phyloP scores from a whole-genome alignment of 441 rosid species.

The Arabidopsis lyrata region DNA sequence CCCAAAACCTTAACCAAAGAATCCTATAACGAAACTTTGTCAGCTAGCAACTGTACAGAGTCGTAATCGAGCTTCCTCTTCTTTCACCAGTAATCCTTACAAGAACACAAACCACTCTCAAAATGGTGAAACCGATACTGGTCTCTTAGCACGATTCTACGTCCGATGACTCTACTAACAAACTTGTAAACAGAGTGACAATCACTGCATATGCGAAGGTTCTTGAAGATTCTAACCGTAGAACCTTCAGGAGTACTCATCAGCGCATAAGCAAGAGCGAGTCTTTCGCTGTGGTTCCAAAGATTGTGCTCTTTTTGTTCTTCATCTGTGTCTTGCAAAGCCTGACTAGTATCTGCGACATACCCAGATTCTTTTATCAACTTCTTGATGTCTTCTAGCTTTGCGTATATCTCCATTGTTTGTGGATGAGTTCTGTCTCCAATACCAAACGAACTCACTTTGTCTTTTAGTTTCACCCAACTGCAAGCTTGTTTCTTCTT shows the following conservation, averaged over 20 bases:
- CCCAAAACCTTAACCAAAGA: constrained; percentile 13
- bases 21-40: constrained; percentile 3
- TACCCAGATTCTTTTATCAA: constrained; percentile 81
- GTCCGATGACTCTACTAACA: constrained; percentile 53
- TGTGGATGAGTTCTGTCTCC: constrained; percentile 76
- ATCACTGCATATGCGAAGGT: constrained; percentile 83
- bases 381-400: constrained; percentile 81
- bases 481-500: constrained; percentile 91
- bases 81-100: constrained; percentile 77
- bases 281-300: constrained; percentile 90
- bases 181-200: constrained; percentile 84
- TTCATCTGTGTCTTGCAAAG: constrained; percentile 88
- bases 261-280: constrained; percentile 82
- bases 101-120: constrained; percentile 70
- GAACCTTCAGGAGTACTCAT: constrained; percentile 67
- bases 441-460: constrained; percentile 66
- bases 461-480: constrained; percentile 82
- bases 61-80: constrained; percentile 7
- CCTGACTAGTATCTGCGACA: constrained; percentile 71
- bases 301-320: constrained; percentile 87
- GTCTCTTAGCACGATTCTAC: constrained; percentile 69
- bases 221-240: constrained; percentile 73
- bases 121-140: constrained; percentile 87
- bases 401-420: constrained; percentile 57
- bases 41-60: constrained; percentile 17